Conservation (phyloP, 176 grass and related monocot species). For the Aegilops sharonensis region DNA sequence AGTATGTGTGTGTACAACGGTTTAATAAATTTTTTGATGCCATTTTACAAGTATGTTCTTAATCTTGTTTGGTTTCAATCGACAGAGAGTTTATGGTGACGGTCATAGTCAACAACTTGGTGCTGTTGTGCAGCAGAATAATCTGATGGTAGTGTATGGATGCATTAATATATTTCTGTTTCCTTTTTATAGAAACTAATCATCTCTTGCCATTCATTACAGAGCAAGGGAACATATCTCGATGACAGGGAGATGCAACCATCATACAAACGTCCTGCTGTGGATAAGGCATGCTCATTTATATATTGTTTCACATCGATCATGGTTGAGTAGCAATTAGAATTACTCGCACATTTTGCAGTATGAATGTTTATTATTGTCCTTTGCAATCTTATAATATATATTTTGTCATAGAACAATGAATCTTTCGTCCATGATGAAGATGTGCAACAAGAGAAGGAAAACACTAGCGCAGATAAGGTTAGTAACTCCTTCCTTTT, state of each 20-base stretch:
- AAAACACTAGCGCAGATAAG: background rate
- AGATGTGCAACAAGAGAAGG: background rate
- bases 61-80: background rate
- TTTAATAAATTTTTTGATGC: background rate
- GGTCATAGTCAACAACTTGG: background rate
- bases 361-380: background rate
- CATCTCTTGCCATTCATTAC: background rate
- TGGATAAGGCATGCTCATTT: background rate
- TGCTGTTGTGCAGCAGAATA: background rate
- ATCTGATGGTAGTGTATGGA: background rate
- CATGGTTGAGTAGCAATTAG: too few relatives aligned
- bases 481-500: background rate
- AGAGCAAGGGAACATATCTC: background rate
- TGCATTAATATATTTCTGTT: background rate
- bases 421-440: background rate
- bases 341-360: too few relatives aligned
- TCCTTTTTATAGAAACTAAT: background rate
- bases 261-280: background rate
- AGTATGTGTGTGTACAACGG: background rate
- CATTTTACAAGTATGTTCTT: background rate
- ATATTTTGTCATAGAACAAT: background rate
- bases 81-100: background rate
- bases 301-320: too few relatives aligned
- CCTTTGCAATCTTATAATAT: background rate
- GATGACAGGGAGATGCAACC: background rate